phyloP scores from a whole-genome alignment of 345 rosid genomes.

The Sisymbrium irio region DNA sequence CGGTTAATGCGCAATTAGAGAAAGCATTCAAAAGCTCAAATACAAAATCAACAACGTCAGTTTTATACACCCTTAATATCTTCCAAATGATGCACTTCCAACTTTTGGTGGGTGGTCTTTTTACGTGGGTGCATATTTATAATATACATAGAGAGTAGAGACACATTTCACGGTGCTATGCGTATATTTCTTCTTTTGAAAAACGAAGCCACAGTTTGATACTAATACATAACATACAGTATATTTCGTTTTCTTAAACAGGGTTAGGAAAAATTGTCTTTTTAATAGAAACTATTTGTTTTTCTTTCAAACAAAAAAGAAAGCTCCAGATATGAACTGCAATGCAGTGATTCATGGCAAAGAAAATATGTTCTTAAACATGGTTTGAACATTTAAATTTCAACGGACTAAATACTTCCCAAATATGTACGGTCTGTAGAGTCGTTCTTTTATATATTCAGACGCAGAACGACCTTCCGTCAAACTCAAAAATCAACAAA shows the following conservation, averaged over 20 bases:
- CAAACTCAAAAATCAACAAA: constrained; percentile 10
- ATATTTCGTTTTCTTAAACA: neutral
- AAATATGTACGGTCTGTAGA: neutral
- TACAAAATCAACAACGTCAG: constrained; percentile 12
- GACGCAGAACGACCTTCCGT: constrained; percentile 20
- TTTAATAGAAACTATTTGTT: neutral
- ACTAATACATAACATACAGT: neutral
- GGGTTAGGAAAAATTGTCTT: neutral
- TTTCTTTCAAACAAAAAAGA: neutral
- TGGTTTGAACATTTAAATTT: neutral
- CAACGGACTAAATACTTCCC: neutral
- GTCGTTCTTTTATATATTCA: neutral
- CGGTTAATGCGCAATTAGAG: constrained; percentile 30
- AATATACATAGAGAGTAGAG: neutral
- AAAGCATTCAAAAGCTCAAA: constrained; percentile 21
- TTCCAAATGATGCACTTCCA: constrained; percentile 19
- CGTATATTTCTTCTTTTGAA: neutral
- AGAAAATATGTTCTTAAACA: neutral
- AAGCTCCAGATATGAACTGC: neutral
- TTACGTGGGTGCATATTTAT: neutral
- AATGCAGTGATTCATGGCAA: neutral
- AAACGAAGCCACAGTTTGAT: neutral
- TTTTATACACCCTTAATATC: neutral
- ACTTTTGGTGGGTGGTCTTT: constrained; percentile 18
- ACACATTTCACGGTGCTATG: neutral